Base-by-base conservation (phyloP, 306 rosid species). In the Styphnolobium japonicum region DNA sequence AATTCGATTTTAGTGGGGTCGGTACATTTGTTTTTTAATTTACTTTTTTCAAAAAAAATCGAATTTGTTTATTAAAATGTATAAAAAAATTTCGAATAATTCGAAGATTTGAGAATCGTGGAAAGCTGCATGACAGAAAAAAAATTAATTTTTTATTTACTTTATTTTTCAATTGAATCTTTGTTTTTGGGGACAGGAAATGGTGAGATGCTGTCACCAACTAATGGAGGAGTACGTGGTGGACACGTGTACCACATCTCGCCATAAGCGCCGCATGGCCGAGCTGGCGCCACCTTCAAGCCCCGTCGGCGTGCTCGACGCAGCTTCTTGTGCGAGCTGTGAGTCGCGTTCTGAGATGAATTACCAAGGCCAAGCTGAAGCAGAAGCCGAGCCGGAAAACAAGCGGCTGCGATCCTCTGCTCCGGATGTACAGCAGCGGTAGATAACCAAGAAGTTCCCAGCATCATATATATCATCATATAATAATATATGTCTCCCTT, bases 121-220 rank as follows among this genome's bases (percentile, higher is more conserved):
- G 77, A 78, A 86, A 82, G 87, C 22, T 51, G 87, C n/a, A n/a
- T n/a, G n/a, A n/a, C n/a, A n/a, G n/a, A n/a, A n/a, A n/a, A n/a
- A n/a, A n/a, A n/a, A n/a, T n/a, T n/a, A n/a, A n/a, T n/a, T n/a
- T n/a, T n/a, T n/a, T n/a, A n/a, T n/a, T n/a, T n/a, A n/a, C n/a
- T n/a, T 58, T 61, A 14, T 49, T 33, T 71, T 43, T 19, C 25
- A n/a, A 66, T 29, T 73, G 69, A 73, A 83, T 51, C 25, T 55
- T 73, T 87, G 65, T 71, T 80, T 52, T 74, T 46, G 69, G 82
- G 81, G 52, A 78, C 89, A 91, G 98, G 97, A 87, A 81, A 89
- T 78, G 90, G 92, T 89, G 75, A 87, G 86, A 84, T 81, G 92
- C 93, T 93, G 98, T 89, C 93, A 85, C 68, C 96, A 89, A 88